phyloP scores from a whole-genome alignment of 169 alveolate species.

The Fabrea salina region DNA sequence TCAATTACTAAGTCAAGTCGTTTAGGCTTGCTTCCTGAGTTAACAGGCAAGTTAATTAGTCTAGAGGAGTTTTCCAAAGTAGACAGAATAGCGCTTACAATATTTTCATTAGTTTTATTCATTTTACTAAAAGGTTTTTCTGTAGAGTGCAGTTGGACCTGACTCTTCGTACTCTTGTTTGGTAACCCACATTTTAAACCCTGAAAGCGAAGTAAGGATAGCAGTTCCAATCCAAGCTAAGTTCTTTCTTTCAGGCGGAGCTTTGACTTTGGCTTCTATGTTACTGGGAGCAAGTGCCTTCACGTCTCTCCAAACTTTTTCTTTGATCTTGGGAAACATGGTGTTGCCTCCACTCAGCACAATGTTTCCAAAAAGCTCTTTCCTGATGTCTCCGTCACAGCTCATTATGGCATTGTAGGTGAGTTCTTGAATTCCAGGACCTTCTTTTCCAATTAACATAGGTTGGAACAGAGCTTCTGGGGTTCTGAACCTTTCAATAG shows the following conservation, averaged over 20 bases:
- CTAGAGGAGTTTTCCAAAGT: too few species aligned
- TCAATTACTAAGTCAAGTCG: too few species aligned
- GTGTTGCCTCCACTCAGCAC: conserved; percentile 87
- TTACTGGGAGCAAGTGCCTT: conserved; percentile 72
- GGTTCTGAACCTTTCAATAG: conserved; percentile 76
- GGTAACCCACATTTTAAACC: conserved; percentile 83
- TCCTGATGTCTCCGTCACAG: conserved; percentile 81
- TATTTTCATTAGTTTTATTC: too few species aligned
- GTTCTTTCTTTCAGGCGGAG: conserved; percentile 74
- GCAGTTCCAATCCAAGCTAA: conserved; percentile 89
- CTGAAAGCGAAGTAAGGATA: conserved; percentile 70
- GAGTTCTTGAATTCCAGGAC: conserved; percentile 75
- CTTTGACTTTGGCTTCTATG: conserved; percentile 43
- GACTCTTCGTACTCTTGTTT: conserved; percentile 78
- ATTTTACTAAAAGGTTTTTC: conserved; percentile 25
- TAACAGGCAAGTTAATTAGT: too few species aligned
- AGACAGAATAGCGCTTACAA: too few species aligned
- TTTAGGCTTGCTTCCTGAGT: too few species aligned
- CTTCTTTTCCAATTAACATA: conserved; percentile 73
- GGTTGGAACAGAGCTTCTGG: conserved; percentile 88
- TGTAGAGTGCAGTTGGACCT: conserved; percentile 59
- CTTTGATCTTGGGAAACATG: conserved; percentile 78
- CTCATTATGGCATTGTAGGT: conserved; percentile 67
- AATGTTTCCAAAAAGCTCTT: conserved; percentile 64
- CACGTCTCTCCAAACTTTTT: conserved; percentile 76